Base-by-base conservation (phyloP, 163 green algal genomes). In the Prototheca cutis region DNA sequence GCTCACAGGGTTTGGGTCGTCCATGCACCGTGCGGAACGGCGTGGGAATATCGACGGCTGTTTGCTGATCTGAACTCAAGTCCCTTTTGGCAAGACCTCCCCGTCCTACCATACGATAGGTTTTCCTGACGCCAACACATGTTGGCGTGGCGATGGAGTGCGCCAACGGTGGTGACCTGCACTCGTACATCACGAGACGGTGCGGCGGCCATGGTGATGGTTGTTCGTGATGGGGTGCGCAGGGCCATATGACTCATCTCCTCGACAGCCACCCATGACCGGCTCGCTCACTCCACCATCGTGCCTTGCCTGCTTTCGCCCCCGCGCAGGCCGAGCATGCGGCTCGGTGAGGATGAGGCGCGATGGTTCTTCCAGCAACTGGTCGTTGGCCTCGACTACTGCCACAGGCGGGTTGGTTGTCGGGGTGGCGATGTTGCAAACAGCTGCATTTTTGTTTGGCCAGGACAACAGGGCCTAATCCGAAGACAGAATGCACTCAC, bases 291-390 rank as follows among this genome's bases (percentile, higher is more conserved):
- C 36, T 45, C 36, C 36, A 8, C 36, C 36, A 45, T 45, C 36
- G 36, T 13, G 13, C 21, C 67, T 95, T 13, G 36, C 36, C 8
- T 13, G 36, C 6, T 33, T 27, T 21, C 49, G n/a, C n/a, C n/a
- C n/a, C n/a, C n/a, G n/a, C n/a, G n/a, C 72, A 13, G 68, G 39
- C 40, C 54, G 6, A 52, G 45, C 19, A 55, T 70, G 3, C 74
- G 86, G 18, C 72, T 97, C 17, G 75, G 75, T 30, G 90, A 97
- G 70, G 66, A 74, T 15, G 80, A 91, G 19, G 85, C 85, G 10
- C 74, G 89, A 18, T 95, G 82, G 79, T 93, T 96, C 62, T 96
- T 97, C 68, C 89, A 96, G 75, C 89, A 96, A 73, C 78, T 97
- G 4, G 83, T 95, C 42, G 87, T 88, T 51, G 90, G 86, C 15